Conservation (phyloP, 2,329 filamentous ascomycete species). For the Cadophora gregata region DNA sequence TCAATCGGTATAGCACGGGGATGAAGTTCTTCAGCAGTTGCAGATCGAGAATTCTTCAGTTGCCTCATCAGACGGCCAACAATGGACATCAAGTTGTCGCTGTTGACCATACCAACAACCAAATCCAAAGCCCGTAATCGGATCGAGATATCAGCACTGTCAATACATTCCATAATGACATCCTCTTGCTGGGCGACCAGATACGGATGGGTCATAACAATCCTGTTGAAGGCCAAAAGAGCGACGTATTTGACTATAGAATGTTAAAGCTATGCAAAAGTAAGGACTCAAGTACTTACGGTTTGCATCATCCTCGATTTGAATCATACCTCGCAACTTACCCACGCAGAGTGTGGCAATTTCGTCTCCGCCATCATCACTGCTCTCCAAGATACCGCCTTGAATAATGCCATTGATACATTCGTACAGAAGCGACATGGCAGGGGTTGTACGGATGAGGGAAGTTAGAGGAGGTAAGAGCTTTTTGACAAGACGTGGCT, state of each 20-base stretch:
- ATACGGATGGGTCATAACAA: slow-evolving; percentile 85
- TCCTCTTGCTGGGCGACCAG: slow-evolving; percentile 93
- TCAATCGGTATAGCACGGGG: slow-evolving; percentile 52
- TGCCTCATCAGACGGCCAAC: slow-evolving; percentile 89
- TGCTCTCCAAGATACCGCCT: slow-evolving; percentile 87
- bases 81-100: slow-evolving; percentile 81
- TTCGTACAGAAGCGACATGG: slow-evolving; percentile 98
- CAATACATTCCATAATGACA: slow-evolving; percentile 94
- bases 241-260: slow-evolving; percentile 91
- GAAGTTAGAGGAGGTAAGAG: slow-evolving; percentile 88
- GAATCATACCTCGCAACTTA: slow-evolving; percentile 92
- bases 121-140: slow-evolving; percentile 90
- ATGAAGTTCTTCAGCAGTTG: slow-evolving; percentile 50
- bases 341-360: slow-evolving; percentile 91
- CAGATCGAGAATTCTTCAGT: slow-evolving; percentile 69
- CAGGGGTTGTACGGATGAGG: slow-evolving; percentile 91
- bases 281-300: slow-evolving; percentile 59
- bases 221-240: slow-evolving; percentile 92
- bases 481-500: slow-evolving; percentile 90
- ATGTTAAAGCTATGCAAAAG: slow-evolving; percentile 17
- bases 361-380: slow-evolving; percentile 87
- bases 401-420: slow-evolving; percentile 99
- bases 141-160: slow-evolving; percentile 95
- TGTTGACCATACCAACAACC: slow-evolving; percentile 91
- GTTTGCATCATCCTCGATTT: slow-evolving; percentile 92